Base-by-base conservation (phyloP, 2,329 filamentous ascomycete species). In the Bipolaris oryzae region DNA sequence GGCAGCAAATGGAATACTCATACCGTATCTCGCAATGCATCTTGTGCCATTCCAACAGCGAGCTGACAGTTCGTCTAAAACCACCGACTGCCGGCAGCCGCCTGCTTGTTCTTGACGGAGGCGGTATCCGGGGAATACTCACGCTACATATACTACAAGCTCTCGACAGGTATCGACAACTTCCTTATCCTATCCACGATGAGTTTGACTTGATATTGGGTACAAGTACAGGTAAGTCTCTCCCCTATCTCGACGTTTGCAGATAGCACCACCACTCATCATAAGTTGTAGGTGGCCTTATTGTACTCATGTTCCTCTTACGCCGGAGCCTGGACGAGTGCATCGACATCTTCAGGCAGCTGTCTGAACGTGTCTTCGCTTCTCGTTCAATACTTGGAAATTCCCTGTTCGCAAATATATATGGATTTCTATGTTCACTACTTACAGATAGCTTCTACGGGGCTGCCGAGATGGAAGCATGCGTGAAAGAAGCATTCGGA, bases 391-490 rank as follows among this genome's bases (percentile, higher is more conserved):
- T 3, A 1, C 39, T 55, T 10, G 20, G 50, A 42, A 50, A 28
- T 33, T 23, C 9, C 23, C 3, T 60, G 5, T 39, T 58, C 9
- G 16, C 23, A 13, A 61, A 44, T 16, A 11, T 60, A 5, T 57
- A 50, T 79, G 76, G 63, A 70, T 64, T 84, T 42, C 71, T 58
- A 50, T 53, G 21, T 28, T 54, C 42, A 11, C 7, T 52, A 18
- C 55, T 51, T 28, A 50, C 31, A 13, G 33, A 54, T 55, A 59
- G 56, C 57, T 49, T 67, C 37, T 47, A 62, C 47, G 54, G 35
- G 71, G 57, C 77, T 73, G 48, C 62, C 61, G 33, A 77, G 67
- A 49, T 74, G 72, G 62, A 80, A 75, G 54, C 62, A 73, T 35
- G 75, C 25, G 18, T 62, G 13, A 60, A 57, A 39, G 35, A 58